phyloP scores from a whole-genome alignment of 179 eudicot species.

The Dionaea muscipula region DNA sequence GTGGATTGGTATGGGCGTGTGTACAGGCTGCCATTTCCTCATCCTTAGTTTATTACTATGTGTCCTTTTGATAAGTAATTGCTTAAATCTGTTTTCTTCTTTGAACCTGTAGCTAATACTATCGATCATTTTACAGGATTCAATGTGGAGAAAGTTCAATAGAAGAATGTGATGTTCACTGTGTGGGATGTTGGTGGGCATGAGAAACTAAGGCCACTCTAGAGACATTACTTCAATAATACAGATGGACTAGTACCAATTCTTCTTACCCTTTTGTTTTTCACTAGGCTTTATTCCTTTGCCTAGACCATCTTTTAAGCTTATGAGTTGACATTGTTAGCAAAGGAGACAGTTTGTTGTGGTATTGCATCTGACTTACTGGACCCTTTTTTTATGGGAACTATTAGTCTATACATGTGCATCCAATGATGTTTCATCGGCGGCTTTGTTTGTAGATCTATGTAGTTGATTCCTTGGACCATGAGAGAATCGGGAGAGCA shows the following conservation, averaged over 20 bases:
- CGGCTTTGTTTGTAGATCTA: slow-evolving; percentile 59
- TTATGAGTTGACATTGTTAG: not conserved
- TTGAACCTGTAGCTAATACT: too few relatives aligned
- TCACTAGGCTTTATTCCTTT: not conserved
- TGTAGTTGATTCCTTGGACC: slow-evolving; percentile 97
- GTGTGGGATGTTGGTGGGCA: slow-evolving; percentile 99
- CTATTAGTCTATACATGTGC: not conserved
- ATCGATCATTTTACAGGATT: too few relatives aligned
- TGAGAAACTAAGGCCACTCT: slow-evolving; percentile 88
- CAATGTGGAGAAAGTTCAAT: too few relatives aligned
- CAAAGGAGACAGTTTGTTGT: not conserved
- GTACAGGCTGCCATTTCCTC: too few relatives aligned
- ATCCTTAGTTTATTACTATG: too few relatives aligned
- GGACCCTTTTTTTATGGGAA: too few relatives aligned
- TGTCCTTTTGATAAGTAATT: too few relatives aligned
- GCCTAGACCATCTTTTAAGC: not conserved
- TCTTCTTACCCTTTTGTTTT: not conserved
- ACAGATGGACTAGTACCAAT: slow-evolving; percentile 85
- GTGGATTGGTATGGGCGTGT: too few relatives aligned
- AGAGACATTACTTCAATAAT: slow-evolving; percentile 99
- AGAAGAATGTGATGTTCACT: too few relatives aligned
- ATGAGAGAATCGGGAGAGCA: slow-evolving; percentile 85
- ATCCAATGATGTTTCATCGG: slow-evolving; percentile 3
- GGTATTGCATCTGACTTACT: not conserved
- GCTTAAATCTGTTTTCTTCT: too few relatives aligned